A percentile compares a stretch with the other conserved stretches of the same genome.
Evolutionary conservation across 2,329 filamentous ascomycete genomes (phyloP).

Genomic region (Gremmenia infestans): DNA sequence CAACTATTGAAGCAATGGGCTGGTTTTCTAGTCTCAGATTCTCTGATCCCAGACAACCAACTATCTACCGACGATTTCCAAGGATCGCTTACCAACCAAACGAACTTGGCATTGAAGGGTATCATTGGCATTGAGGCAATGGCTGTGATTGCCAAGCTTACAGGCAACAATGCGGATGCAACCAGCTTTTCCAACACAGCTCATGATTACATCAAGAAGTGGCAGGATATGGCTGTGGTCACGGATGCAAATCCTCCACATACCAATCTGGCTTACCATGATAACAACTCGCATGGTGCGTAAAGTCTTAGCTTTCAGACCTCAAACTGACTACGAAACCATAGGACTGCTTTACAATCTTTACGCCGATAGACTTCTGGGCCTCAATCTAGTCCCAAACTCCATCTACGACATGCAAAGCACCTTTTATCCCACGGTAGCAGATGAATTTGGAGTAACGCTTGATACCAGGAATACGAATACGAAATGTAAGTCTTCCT

Average conservation of each 20-base stretch:
- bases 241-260: constrained; percentile 56
- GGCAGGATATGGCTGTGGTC: constrained; percentile 68
- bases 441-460: constrained; percentile 71
- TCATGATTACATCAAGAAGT: constrained; percentile 64
- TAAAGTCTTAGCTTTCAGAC: neutral
- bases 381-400: constrained; percentile 70
- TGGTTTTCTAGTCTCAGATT: constrained; percentile 67
- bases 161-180: constrained; percentile 53
- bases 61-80: constrained; percentile 83
- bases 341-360: constrained; percentile 65
- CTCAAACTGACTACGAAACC: neutral
- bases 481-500: constrained; percentile 56
- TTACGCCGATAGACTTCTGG: constrained; percentile 73
- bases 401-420: constrained; percentile 74
- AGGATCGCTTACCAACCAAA: constrained; percentile 71
- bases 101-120: constrained; percentile 77
- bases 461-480: constrained; percentile 77
- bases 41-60: constrained; percentile 70
- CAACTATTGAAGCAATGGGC: constrained; percentile 73
- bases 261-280: constrained; percentile 75
- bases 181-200: constrained; percentile 59
- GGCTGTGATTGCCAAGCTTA: constrained; percentile 61
- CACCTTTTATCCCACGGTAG: constrained; percentile 67
- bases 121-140: constrained; percentile 81
- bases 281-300: constrained; percentile 40